Evolutionary conservation across 2,329 filamentous ascomycete genomes (phyloP).

Genomic region (Fusarium anguioides): DNA sequence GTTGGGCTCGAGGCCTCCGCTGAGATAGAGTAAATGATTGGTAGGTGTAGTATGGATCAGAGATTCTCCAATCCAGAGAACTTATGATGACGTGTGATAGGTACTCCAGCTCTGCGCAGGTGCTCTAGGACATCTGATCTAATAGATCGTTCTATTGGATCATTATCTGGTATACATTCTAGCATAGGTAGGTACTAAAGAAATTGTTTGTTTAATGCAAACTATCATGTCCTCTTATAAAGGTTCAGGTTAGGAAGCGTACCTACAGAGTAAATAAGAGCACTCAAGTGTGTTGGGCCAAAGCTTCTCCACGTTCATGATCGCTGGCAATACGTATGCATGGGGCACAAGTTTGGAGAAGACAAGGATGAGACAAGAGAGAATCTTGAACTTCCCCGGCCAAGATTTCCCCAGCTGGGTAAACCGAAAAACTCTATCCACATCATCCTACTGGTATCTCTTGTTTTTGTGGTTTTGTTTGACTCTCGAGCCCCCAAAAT

Average conservation of each 20-base stretch:
- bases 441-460: conserved; percentile 3
- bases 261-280: neutral
- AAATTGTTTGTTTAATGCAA: too few species aligned
- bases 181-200: too few species aligned
- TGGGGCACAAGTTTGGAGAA: conserved; percentile 20
- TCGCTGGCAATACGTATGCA: conserved; percentile 6
- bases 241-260: too few species aligned
- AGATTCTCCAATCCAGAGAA: neutral
- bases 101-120: too few species aligned
- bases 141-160: too few species aligned
- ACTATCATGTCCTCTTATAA: too few species aligned
- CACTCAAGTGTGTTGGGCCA: too few species aligned
- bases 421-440: conserved; percentile 1
- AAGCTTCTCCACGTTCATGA: neutral
- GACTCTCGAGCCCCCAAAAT: neutral
- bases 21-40: too few species aligned
- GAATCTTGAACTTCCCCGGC: conserved; percentile 14
- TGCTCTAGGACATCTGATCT: too few species aligned
- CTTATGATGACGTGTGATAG: neutral
- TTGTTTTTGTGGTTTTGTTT: neutral
- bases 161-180: too few species aligned
- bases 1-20: too few species aligned
- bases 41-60: neutral
- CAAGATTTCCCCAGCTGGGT: conserved; percentile 17
- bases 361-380: conserved; percentile 18